phyloP scores from a whole-genome alignment of 164 flowering plant genomes.

The Sedum album region DNA sequence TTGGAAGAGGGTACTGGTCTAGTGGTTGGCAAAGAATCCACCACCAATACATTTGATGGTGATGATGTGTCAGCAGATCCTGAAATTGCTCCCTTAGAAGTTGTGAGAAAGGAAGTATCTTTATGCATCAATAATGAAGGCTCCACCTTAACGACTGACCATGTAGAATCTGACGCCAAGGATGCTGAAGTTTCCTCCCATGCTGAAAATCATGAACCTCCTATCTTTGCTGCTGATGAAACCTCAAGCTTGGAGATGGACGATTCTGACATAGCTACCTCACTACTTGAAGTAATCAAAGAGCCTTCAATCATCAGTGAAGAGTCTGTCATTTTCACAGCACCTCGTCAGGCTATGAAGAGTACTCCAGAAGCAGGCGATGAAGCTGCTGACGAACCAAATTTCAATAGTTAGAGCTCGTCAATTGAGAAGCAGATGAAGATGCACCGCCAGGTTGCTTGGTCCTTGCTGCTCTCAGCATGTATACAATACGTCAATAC shows the following conservation, averaged over 20 bases:
- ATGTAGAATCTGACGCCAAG: neutral
- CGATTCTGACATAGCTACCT: neutral
- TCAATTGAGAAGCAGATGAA: neutral
- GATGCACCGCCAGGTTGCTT: neutral
- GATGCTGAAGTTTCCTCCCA: neutral
- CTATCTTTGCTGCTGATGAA: neutral
- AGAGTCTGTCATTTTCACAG: neutral
- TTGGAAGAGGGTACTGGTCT: neutral
- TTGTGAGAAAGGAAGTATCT: neutral
- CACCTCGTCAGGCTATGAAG: neutral
- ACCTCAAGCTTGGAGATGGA: neutral
- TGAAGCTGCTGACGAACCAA: neutral
- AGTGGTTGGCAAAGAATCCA: slow-evolving; percentile 28
- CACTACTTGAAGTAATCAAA: neutral
- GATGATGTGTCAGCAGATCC: neutral
- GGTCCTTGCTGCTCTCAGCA: neutral
- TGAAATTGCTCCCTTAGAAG: neutral
- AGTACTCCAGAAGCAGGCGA: neutral
- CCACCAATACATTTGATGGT: neutral
- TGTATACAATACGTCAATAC: too few relatives aligned
- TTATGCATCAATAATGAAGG: neutral
- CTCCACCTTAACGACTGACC: slow-evolving; percentile 5
- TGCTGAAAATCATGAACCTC: slow-evolving; percentile 3
- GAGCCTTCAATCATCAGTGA: neutral
- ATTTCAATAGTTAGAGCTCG: neutral